A percentile compares a stretch with the other conserved stretches of the same genome.
Evolutionary conservation across 176 grass and related monocot species (phyloP).

Genomic region (Cenchrus purpureus): DNA sequence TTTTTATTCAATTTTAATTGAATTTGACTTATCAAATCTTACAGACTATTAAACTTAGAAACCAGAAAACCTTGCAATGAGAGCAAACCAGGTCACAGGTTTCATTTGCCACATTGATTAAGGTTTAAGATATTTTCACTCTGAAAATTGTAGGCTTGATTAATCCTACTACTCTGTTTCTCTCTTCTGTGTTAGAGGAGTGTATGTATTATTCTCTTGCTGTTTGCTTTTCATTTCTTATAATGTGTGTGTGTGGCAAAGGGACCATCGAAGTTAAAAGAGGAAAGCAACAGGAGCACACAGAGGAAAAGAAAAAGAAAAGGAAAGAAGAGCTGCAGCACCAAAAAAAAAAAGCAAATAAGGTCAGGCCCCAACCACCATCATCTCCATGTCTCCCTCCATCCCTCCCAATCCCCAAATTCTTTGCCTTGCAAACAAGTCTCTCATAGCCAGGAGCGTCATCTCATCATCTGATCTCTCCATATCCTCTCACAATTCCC

Average conservation of each 20-base stretch:
- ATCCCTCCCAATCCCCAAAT: conserved; percentile 8
- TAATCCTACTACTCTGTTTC: no score
- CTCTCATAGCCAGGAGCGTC: conserved; percentile 34
- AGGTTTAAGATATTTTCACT: neutral
- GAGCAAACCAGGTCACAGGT: neutral
- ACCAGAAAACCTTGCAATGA: neutral
- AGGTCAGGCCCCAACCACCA: conserved; percentile 46
- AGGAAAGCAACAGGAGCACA: conserved; percentile 41
- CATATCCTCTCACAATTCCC: conserved; percentile 37
- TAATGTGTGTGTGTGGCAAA: conserved; percentile 22
- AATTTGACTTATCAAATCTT: conserved; percentile 5
- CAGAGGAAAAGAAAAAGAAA: conserved; percentile 39
- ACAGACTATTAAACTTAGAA: neutral
- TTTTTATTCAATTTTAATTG: conserved; percentile 7
- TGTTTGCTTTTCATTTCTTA: neutral
- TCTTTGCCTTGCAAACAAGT: conserved; percentile 68
- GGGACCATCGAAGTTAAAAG: conserved; percentile 28
- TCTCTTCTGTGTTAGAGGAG: neutral
- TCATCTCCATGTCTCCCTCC: conserved; percentile 18
- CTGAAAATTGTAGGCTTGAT: neutral
- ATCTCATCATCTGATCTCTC: conserved; percentile 47
- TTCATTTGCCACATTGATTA: conserved; percentile 15
- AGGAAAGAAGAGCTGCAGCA: conserved; percentile 47
- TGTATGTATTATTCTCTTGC: conserved; percentile 3
- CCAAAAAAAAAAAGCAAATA: conserved; percentile 57